Conservation (phyloP, 1,284 basidiomycete genomes). For the Marasmius sp. region DNA sequence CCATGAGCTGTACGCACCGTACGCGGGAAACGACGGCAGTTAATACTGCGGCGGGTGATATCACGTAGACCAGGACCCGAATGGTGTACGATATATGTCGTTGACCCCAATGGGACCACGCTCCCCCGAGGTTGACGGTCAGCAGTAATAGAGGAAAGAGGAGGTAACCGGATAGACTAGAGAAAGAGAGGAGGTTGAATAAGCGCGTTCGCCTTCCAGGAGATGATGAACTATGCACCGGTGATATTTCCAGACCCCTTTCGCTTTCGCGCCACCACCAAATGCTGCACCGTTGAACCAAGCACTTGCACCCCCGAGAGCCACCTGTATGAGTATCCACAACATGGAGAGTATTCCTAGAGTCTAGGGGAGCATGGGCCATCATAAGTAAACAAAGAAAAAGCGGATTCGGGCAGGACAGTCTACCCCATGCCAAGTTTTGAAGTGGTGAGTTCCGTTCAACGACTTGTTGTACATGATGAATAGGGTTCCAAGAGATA, state of each 20-base stretch:
- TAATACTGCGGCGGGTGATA: slow-evolving; percentile 49
- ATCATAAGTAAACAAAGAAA: slow-evolving; percentile 12
- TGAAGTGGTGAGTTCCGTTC: slow-evolving; percentile 50
- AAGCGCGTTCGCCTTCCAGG: neutral
- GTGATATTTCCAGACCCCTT: slow-evolving; percentile 75
- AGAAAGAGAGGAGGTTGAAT: neutral
- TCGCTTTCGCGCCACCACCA: slow-evolving; percentile 66
- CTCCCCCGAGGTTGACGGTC: slow-evolving; percentile 63
- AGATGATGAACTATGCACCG: slow-evolving; percentile 37
- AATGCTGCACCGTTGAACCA: slow-evolving; percentile 65
- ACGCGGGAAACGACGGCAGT: slow-evolving; percentile 40
- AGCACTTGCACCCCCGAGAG: slow-evolving; percentile 64
- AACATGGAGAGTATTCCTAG: slow-evolving; percentile 54
- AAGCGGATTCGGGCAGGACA: neutral
- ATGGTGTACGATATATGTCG: slow-evolving; percentile 36
- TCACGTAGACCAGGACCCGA: slow-evolving; percentile 50
- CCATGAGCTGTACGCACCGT: slow-evolving; percentile 36
- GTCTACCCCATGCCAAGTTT: slow-evolving; percentile 68
- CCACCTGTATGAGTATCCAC: slow-evolving; percentile 57
- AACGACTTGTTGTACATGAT: slow-evolving; percentile 56
- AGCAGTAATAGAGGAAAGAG: slow-evolving; percentile 55
- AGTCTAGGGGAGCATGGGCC: slow-evolving; percentile 32
- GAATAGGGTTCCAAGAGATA: slow-evolving; percentile 53
- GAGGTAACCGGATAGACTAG: slow-evolving; percentile 65
- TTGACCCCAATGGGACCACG: slow-evolving; percentile 57